phyloP scores from a whole-genome alignment of 1,139 yeast genomes.

The Keqinozyma sinolaborantium region DNA sequence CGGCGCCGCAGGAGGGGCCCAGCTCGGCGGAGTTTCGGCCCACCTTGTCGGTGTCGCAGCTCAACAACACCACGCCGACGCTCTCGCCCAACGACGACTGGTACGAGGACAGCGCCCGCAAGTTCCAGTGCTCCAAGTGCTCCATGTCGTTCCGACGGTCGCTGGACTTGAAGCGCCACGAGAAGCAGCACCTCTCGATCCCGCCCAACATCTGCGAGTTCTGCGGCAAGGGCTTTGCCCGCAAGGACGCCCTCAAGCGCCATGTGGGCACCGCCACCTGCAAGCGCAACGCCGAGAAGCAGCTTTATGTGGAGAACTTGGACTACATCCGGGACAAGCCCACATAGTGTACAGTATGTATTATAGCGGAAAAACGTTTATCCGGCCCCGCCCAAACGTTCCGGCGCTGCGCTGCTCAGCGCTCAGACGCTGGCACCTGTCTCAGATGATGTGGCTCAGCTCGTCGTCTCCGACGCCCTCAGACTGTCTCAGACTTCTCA shows the following conservation, averaged over 20 bases:
- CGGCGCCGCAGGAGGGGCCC: constrained; percentile 3
- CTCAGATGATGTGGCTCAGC: too few relatives aligned
- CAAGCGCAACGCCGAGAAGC: constrained; percentile 58
- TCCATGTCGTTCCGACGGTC: constrained; percentile 57
- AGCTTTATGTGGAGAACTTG: constrained; percentile 35
- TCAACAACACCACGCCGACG: constrained; percentile 2
- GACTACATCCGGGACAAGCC: constrained; percentile 8
- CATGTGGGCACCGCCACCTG: constrained; percentile 73
- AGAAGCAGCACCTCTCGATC: constrained; percentile 51
- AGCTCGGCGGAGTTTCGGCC: constrained; percentile 1
- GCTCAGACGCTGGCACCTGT: too few relatives aligned
- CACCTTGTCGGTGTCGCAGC: constrained; percentile 2
- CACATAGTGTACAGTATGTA: background rate
- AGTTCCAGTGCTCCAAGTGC: constrained; percentile 48
- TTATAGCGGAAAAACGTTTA: too few relatives aligned
- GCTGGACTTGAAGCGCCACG: constrained; percentile 64
- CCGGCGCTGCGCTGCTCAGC: too few relatives aligned
- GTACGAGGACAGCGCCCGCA: constrained; percentile 13
- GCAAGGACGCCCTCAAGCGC: constrained; percentile 76
- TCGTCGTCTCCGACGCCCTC: too few relatives aligned
- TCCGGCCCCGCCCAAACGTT: too few relatives aligned
- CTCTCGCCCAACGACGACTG: constrained; percentile 2
- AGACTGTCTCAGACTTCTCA: too few relatives aligned
- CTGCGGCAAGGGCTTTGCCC: constrained; percentile 80
- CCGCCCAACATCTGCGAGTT: constrained; percentile 69